phyloP scores from a whole-genome alignment of 1,284 basidiomycete species.

The Blastosporella zonata region DNA sequence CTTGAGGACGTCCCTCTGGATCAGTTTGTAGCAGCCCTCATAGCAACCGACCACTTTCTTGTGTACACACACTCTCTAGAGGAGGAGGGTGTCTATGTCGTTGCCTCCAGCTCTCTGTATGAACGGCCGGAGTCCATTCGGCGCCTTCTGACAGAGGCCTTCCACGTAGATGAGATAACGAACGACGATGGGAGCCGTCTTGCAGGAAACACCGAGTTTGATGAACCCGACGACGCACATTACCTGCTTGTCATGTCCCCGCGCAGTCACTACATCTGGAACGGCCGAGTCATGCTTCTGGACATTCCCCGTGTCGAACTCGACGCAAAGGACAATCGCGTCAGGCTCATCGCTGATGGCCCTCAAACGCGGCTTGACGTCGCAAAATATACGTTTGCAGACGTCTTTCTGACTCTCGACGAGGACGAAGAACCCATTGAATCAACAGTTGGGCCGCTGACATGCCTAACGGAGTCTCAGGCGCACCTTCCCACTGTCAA shows the following conservation, averaged over 20 bases:
- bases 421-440: conserved; percentile 58
- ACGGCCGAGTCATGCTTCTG: conserved; percentile 80
- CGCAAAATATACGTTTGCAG: conserved; percentile 79
- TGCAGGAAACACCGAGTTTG: conserved; percentile 47
- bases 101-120: conserved; percentile 83
- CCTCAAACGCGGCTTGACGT: conserved; percentile 71
- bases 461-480: conserved; percentile 80
- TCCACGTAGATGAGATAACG: conserved; percentile 66
- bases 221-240: conserved; percentile 50
- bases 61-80: conserved; percentile 91
- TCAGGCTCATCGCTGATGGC: conserved; percentile 87
- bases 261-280: conserved; percentile 89
- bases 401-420: conserved; percentile 58
- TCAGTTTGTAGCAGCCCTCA: conserved; percentile 77
- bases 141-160: conserved; percentile 83
- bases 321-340: conserved; percentile 78
- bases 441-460: conserved; percentile 40
- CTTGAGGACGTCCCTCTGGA: conserved; percentile 82
- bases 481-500: conserved; percentile 92
- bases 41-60: conserved; percentile 90
- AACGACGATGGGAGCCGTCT: conserved; percentile 53
- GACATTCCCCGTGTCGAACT: conserved; percentile 72
- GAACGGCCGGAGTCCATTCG: conserved; percentile 82
- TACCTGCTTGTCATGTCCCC: conserved; percentile 92
- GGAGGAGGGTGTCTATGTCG: conserved; percentile 90